phyloP scores from a whole-genome alignment of 2,329 filamentous ascomycete species.

The Colletotrichum abscissum region DNA sequence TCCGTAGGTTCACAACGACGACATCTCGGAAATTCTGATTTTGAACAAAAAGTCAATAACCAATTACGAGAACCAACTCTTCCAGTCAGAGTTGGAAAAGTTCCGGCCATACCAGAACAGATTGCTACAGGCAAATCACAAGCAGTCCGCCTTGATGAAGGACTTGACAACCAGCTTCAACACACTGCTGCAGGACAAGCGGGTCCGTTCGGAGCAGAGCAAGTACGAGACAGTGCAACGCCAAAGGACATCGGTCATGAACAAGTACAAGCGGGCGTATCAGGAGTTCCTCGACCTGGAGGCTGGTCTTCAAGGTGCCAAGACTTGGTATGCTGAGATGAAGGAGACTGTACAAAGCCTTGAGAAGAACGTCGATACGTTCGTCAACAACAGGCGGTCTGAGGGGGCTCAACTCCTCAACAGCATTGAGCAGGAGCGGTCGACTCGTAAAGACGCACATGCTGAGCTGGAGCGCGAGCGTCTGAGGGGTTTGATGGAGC shows the following conservation, averaged over 20 bases:
- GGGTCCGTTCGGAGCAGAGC: slow-evolving; percentile 91
- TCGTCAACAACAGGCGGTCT: slow-evolving; percentile 92
- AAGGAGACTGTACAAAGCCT: slow-evolving; percentile 91
- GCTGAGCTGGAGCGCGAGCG: slow-evolving; percentile 90
- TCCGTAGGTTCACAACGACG: slow-evolving; percentile 87
- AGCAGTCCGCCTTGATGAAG: slow-evolving; percentile 93
- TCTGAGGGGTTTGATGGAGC: slow-evolving; percentile 90
- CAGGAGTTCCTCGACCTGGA: slow-evolving; percentile 92
- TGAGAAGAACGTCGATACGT: slow-evolving; percentile 95
- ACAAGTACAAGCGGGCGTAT: slow-evolving; percentile 89
- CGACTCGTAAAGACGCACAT: slow-evolving; percentile 66
- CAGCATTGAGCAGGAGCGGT: slow-evolving; percentile 85
- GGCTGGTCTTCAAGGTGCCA: slow-evolving; percentile 86
- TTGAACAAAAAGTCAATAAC: slow-evolving; percentile 97
- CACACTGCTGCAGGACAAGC: slow-evolving; percentile 89
- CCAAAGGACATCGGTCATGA: slow-evolving; percentile 83
- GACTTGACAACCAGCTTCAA: slow-evolving; percentile 91
- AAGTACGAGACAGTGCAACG: slow-evolving; percentile 92
- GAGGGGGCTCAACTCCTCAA: slow-evolving; percentile 91
- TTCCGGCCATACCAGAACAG: slow-evolving; percentile 93
- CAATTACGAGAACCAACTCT: slow-evolving; percentile 91
- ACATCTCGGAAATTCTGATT: slow-evolving; percentile 97
- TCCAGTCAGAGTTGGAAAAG: slow-evolving; percentile 97
- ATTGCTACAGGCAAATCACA: slow-evolving; percentile 92
- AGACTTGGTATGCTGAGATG: slow-evolving; percentile 96